Evolutionary conservation across 768 basidiomycete species (phyloP).

Genomic region (Russula olivacea): DNA sequence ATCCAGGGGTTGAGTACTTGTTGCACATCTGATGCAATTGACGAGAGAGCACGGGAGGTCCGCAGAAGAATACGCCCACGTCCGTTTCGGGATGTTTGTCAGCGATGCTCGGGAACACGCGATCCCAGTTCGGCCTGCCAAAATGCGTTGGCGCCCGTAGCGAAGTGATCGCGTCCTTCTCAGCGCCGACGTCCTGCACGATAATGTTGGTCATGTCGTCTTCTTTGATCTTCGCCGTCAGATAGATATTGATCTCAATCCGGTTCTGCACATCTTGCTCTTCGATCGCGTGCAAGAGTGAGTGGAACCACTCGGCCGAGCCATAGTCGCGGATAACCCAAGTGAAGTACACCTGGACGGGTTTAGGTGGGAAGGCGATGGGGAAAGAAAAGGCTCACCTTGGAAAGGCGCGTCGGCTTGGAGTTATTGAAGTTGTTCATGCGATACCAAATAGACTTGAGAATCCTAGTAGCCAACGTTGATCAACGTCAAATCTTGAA

Average conservation of each 20-base stretch:
- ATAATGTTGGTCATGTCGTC: conserved; percentile 94
- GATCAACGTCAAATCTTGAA: neutral
- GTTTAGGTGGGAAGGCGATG: neutral
- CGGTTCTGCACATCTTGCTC: conserved; percentile 80
- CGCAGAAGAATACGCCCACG: conserved; percentile 92
- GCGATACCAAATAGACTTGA: conserved; percentile 93
- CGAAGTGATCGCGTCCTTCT: conserved; percentile 86
- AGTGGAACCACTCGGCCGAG: conserved; percentile 90
- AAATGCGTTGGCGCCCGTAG: conserved; percentile 90
- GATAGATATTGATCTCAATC: conserved; percentile 92
- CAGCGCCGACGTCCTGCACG: conserved; percentile 88
- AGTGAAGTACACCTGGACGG: conserved; percentile 68
- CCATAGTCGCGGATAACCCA: conserved; percentile 96
- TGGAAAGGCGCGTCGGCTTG: conserved; percentile 77
- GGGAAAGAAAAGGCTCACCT: conserved; percentile 39
- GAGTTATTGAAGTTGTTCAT: conserved; percentile 80
- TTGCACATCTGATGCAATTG: conserved; percentile 74
- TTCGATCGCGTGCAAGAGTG: conserved; percentile 86
- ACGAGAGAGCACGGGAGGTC: conserved; percentile 64
- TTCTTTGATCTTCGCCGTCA: conserved; percentile 86
- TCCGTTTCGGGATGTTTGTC: conserved; percentile 86
- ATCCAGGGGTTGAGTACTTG: conserved; percentile 72
- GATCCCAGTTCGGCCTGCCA: conserved; percentile 83
- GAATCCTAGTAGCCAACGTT: conserved; percentile 43
- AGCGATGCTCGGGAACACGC: conserved; percentile 62